These are phyloP conservation scores for Aegilops speltoides DNA, from an alignment of 176 grass and related monocot species.

Conservation along the genomic window DNA sequence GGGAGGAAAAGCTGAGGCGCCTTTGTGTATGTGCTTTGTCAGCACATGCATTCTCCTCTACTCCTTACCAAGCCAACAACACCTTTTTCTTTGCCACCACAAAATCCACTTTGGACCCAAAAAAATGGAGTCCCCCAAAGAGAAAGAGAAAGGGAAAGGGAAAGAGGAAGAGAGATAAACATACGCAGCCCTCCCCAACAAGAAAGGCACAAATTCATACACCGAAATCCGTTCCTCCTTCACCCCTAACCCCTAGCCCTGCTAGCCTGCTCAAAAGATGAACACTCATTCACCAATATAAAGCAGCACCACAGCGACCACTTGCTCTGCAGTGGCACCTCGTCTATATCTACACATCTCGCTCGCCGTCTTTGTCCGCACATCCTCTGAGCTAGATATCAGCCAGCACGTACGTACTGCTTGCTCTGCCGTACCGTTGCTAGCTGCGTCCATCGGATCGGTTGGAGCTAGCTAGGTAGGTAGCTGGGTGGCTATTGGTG, in stretches of 20 bases:
- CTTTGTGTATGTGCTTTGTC: slow-evolving; percentile 85
- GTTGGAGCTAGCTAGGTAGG: neutral
- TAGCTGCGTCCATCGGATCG: neutral
- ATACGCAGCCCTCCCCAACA: slow-evolving; percentile 58
- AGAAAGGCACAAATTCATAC: slow-evolving; percentile 79
- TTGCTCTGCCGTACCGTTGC: neutral
- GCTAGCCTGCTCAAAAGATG: slow-evolving; percentile 12
- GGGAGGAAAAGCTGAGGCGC: slow-evolving; percentile 42
- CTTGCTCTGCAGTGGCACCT: slow-evolving; percentile 33
- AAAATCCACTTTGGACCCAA: slow-evolving; percentile 69
- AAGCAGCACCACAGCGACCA: slow-evolving; percentile 46
- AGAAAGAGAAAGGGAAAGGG: neutral
- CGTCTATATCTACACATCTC: slow-evolving; percentile 43
- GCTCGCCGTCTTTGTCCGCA: neutral
- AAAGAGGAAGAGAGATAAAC: neutral
- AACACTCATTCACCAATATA: slow-evolving; percentile 47
- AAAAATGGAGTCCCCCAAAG: slow-evolving; percentile 8
- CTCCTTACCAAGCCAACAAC: slow-evolving; percentile 3
- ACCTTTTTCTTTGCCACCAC: slow-evolving; percentile 48
- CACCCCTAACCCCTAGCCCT: slow-evolving; percentile 31
- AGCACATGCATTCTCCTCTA: slow-evolving; percentile 60
- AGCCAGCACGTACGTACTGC: neutral
- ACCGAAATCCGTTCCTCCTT: slow-evolving; percentile 26
- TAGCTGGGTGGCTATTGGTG: neutral
- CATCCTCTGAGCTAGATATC: slow-evolving; percentile 6